Percentiles rank a stretch among this genome's conserved stretches.
These are phyloP conservation scores for Fistulifera pelliculosa DNA, from an alignment of 108 stramenopile species.

Conservation along the genomic window DNA sequence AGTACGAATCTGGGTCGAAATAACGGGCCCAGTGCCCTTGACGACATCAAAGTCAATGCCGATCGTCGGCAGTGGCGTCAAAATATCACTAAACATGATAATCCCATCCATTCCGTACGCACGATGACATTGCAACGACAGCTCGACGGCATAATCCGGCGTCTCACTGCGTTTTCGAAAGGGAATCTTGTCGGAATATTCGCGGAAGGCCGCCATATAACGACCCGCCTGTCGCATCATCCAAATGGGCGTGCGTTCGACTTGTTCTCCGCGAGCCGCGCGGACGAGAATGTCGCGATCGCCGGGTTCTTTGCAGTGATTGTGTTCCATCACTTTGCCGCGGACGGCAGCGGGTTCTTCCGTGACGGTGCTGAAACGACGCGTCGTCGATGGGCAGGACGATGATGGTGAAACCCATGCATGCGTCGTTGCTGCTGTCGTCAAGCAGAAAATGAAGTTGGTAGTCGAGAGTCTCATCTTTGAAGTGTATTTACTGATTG, in stretches of 20 bases:
- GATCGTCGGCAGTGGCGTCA: slow-evolving; percentile 92
- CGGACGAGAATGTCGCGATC: slow-evolving; percentile 91
- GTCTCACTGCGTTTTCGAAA: slow-evolving; percentile 95
- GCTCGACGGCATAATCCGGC: slow-evolving; percentile 89
- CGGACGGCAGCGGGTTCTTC: slow-evolving; percentile 8
- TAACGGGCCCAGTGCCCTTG: slow-evolving; percentile 88
- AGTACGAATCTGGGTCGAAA: slow-evolving; percentile 57
- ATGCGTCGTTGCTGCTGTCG: no score
- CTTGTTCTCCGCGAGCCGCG: slow-evolving; percentile 88
- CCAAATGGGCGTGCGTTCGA: slow-evolving; percentile 97
- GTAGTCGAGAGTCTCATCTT: no score
- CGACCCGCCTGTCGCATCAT: slow-evolving; percentile 98
- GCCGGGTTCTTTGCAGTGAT: slow-evolving; percentile 37
- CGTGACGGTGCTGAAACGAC: slow-evolving; percentile 5
- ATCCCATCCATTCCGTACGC: slow-evolving; percentile 96
- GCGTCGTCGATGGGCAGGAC: no score
- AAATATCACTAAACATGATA: slow-evolving; percentile 98
- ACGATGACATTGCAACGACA: slow-evolving; percentile 90
- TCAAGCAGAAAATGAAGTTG: no score
- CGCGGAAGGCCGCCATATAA: slow-evolving; percentile 97
- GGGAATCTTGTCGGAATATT: slow-evolving; percentile 80
- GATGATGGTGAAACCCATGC: no score
- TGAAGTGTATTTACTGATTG: no score
- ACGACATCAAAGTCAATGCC: slow-evolving; percentile 97
- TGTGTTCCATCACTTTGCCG: slow-evolving; percentile 19